Percentiles rank a stretch among this genome's conserved stretches.
Evolutionary conservation across 2,329 filamentous ascomycete species (phyloP).

Genomic region (Pezicula radicicola): DNA sequence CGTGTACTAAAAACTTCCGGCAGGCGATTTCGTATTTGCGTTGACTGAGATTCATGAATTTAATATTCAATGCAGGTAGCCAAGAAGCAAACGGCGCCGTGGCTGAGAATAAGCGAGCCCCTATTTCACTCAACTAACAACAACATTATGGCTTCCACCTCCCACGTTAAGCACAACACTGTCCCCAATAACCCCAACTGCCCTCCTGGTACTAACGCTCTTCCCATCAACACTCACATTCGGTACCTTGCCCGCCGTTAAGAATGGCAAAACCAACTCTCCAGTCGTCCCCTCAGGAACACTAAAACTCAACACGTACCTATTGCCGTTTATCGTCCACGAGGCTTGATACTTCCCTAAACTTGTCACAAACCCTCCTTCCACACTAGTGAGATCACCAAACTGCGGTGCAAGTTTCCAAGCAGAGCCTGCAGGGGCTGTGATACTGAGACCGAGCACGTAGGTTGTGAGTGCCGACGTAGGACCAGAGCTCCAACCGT

Average conservation of each 20-base stretch:
- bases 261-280: constrained; percentile 4
- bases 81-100: too few species aligned
- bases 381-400: constrained; percentile 30
- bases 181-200: not conserved
- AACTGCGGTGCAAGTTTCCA: constrained; percentile 35
- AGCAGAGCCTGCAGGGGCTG: constrained; percentile 26
- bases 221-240: constrained; percentile 10
- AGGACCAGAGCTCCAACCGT: constrained; percentile 44
- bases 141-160: constrained; percentile 8
- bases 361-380: constrained; percentile 33
- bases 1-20: too few species aligned
- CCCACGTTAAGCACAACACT: constrained; percentile 4
- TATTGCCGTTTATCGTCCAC: not conserved
- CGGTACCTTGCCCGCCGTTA: not conserved
- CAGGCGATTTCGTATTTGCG: too few species aligned
- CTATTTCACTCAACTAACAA: not conserved
- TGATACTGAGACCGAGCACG: constrained; percentile 35
- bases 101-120: too few species aligned
- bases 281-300: constrained; percentile 6
- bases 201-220: not conserved
- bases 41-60: too few species aligned
- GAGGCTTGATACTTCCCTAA: constrained; percentile 29
- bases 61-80: too few species aligned
- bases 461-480: constrained; percentile 39
- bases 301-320: not conserved